Evolutionary conservation across 1,284 basidiomycete species (phyloP), one percentile per base, ranked within the genome.

Genomic region (Trametes sp.): DNA sequence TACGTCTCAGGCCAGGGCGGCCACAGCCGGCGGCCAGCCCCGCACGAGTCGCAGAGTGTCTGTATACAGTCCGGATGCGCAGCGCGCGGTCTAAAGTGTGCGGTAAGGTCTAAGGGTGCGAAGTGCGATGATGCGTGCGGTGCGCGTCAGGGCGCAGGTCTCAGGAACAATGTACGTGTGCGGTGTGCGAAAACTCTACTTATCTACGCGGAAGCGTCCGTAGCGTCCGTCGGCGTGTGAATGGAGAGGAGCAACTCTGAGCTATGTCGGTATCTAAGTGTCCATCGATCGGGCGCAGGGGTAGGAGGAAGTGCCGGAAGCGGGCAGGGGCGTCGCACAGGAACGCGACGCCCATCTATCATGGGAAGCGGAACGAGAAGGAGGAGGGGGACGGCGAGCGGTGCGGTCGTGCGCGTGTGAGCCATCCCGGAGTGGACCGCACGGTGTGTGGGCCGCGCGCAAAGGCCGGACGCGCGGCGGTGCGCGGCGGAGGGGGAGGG

Each of bases 141-240:
- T 4, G 38, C 8, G 16, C n/a, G n/a, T n/a, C n/a, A n/a, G n/a
- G n/a, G n/a, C n/a, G n/a, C n/a, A n/a, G n/a, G n/a, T n/a, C n/a
- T n/a, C n/a, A n/a, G 14, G 38, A 19, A 19, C 38, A 14, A 41
- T 11, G 33, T 23, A 9, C n/a, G 44, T 24, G 45, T 21, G 45
- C 10, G 57, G 45, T 23, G 48, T 24, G 45, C n/a, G n/a, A n/a
- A 52, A 24, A 23, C 54, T 55, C 45, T 61, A n/a, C n/a, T n/a
- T n/a, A 48, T 50, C n/a, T 42, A 48, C 24, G 45, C 41, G 31
- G 50, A 49, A 58, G 26, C 61, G 56, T 63, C 56, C 56, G 44
- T 56, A 56, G n/a, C 54, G 54, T 56, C 54, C 54, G 33, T 56
- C 21, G 45, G 21, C 42, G 53, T 35, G 54, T 28, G 31, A n/a